Base-by-base conservation (phyloP, 495 filamentous ascomycete species). In the Apiosordaria backusii region DNA sequence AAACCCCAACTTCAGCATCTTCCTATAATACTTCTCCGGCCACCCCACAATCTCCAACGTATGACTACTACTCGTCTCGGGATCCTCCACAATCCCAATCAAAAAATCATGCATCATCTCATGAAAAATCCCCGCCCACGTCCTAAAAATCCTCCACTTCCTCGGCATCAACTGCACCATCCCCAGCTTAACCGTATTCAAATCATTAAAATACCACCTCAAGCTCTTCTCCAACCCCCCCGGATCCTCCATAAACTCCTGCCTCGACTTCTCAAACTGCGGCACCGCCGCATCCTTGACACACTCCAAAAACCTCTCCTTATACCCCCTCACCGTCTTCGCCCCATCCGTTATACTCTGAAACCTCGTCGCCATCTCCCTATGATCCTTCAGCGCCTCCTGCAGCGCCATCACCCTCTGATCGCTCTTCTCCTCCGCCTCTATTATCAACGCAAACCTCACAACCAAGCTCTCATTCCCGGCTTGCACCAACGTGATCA, bases 141-240 rank as follows among this genome's bases (percentile, higher is more conserved):
- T 96, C 74, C 88, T 86, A 80, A 93, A 93, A 60, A 98, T 96
- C 78, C 90, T 94, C 95, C 95, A 99, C 72, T 96, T 97, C 79
- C 95, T 96, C 25, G 95, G 95, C 84, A 97, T 92, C 61, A 99
- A 80, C 45, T 83, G 83, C 58, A 13, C 5, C 88, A 99, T 96
- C 70, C 95, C 93, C 60, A 93, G 81, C 79, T 92, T 89, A 64
- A 97, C 93, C 0, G 91, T 90, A 74, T 91, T 93, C 1, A 99
- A 85, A 72, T 99, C 94, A 77, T 97, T 96, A 83, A 98, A 99
- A 78, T 88, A 98, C 95, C 96, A 99, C 65, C 86, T 86, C 77
- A 97, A 81, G 68, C 82, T 86, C 80, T 97, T 95, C 57, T 94
- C 90, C 53, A 99, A 79, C 69, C 80, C 85, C n/a, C 90, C 86